Base-by-base conservation (phyloP, 1,284 basidiomycete species). In the Ustilago trichophora region DNA sequence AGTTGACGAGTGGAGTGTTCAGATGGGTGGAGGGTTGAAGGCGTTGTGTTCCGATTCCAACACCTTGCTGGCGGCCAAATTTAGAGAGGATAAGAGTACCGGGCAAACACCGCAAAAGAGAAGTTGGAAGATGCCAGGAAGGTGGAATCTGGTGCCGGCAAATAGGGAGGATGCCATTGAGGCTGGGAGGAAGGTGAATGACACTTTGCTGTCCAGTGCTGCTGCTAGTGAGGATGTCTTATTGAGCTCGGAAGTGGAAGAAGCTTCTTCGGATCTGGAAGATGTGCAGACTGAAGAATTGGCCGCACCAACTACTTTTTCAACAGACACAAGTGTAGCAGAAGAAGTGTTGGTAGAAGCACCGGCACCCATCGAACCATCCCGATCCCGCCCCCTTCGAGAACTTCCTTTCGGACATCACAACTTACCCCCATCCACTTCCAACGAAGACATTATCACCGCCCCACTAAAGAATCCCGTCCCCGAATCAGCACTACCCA, bases 91-190 rank as follows among this genome's bases (percentile, higher is more conserved):
- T 29, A 55, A 33, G 26, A 48, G 70, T 18, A 75, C 76, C 10
- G 75, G 72, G 12, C 48, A 57, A n/a, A 78, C 76, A 19, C 74
- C 74, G 26, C 65, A 69, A 45, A 74, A 74, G 38, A 63, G 56
- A 12, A 47, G 27, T 16, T 70, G 59, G 58, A 50, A 59, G 40
- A 34, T 69, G 48, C 57, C 67, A 3, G 48, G 42, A 1, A 26
- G 48, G 15, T 75, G 72, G 72, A 43, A 48, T 16, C 47, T 75
- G 4, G 74, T 77, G 15, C 72, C 75, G 1, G 31, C 35, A 7
- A 56, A 62, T 27, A 58, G 72, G 13, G 36, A 47, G 25, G 63
- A 57, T 32, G 75, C 73, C 7, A 62, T 77, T 29, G 52, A 64
- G 40, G 52, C 59, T 7, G 62, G 65, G 22, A 52, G 63, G 15